Conservation (phyloP, 2,329 filamentous ascomycete species). For the Hirsutella minnesotensis region DNA sequence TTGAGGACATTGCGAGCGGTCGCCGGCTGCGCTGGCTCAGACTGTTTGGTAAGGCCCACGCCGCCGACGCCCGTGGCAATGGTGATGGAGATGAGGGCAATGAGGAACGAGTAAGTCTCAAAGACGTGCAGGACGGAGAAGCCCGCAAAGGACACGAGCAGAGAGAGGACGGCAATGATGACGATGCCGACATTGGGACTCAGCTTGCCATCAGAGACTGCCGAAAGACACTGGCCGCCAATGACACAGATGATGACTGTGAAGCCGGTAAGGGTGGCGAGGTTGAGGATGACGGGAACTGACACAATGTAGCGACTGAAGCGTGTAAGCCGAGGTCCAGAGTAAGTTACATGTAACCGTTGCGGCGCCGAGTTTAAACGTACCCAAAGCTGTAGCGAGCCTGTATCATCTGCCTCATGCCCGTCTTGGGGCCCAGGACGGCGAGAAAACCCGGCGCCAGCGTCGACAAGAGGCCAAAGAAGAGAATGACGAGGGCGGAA, state of each 20-base stretch:
- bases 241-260: slow-evolving; percentile 49
- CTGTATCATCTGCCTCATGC: slow-evolving; percentile 54
- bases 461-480: slow-evolving; percentile 47
- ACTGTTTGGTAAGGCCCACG: slow-evolving; percentile 35
- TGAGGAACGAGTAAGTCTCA: slow-evolving; percentile 45
- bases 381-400: slow-evolving; percentile 52
- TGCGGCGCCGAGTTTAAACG: slow-evolving; percentile 4
- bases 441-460: slow-evolving; percentile 43
- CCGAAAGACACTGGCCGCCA: slow-evolving; percentile 46
- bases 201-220: slow-evolving; percentile 35
- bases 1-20: slow-evolving; percentile 35
- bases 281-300: slow-evolving; percentile 48
- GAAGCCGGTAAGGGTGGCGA: slow-evolving; percentile 52
- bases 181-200: slow-evolving; percentile 47
- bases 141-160: slow-evolving; percentile 51
- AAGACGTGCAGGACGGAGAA: slow-evolving; percentile 45
- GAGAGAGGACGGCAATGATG: slow-evolving; percentile 42
- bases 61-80: slow-evolving; percentile 44
- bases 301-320: slow-evolving; percentile 41
- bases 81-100: slow-evolving; percentile 39
- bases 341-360: no score
- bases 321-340: background rate
- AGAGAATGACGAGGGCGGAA: slow-evolving; percentile 46
- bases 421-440: slow-evolving; percentile 48
- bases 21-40: slow-evolving; percentile 23